phyloP scores from a whole-genome alignment of 1,284 basidiomycete species.

The Ustilago sp. region DNA sequence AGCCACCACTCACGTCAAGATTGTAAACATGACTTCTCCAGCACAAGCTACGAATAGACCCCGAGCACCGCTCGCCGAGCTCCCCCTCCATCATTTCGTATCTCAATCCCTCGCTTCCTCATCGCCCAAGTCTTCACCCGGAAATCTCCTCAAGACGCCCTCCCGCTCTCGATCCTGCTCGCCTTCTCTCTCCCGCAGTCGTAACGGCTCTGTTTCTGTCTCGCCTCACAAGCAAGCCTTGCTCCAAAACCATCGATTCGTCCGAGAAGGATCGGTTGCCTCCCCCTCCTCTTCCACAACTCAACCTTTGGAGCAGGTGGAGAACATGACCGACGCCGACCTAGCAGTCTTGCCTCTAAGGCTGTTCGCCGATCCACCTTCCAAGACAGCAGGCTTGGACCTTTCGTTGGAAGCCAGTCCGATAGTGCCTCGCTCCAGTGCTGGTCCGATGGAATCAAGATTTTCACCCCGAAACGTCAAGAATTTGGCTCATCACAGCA shows the following conservation, averaged over 20 bases:
- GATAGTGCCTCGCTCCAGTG: constrained; percentile 4
- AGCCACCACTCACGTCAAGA: background rate
- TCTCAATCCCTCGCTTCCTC: constrained; percentile 26
- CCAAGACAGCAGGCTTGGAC: constrained; percentile 8
- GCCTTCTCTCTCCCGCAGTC: constrained; percentile 33
- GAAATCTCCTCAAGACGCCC: constrained; percentile 39
- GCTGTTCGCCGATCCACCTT: constrained; percentile 22
- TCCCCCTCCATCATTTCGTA: constrained; percentile 45
- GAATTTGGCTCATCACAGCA: constrained; percentile 29
- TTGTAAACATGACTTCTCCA: constrained; percentile 21
- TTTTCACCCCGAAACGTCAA: constrained; percentile 44
- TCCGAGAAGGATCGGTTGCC: constrained; percentile 35
- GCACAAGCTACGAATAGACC: constrained; percentile 14
- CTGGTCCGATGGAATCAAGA: constrained; percentile 5
- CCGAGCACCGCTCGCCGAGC: constrained; percentile 33
- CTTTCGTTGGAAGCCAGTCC: constrained; percentile 33
- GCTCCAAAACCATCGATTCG: constrained; percentile 38
- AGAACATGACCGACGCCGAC: constrained; percentile 24
- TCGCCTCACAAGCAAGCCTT: constrained; percentile 50
- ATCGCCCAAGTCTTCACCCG: constrained; percentile 25
- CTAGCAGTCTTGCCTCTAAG: constrained; percentile 21
- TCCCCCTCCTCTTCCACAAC: constrained; percentile 16
- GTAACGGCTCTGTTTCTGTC: constrained; percentile 33
- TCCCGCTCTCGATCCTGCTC: constrained; percentile 44
- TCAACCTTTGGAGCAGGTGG: constrained; percentile 9